Conservation (phyloP, 1,139 yeast species). For the Taiozyma sp. region DNA sequence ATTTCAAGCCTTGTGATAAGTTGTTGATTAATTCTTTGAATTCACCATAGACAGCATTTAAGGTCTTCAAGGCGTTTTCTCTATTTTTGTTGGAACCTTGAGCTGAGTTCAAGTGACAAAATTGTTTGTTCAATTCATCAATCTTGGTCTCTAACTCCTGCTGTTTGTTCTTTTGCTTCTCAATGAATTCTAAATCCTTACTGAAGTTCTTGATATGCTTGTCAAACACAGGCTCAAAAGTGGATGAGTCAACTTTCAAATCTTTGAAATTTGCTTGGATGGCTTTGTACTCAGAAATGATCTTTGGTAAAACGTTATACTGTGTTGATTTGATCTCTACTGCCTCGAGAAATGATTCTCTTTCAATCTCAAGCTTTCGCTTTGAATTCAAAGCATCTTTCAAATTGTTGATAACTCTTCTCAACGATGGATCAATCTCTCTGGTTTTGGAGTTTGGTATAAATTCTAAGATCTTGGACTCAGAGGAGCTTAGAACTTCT, state of each 20-base stretch:
- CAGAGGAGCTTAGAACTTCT: constrained; percentile 40
- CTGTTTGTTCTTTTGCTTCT: constrained; percentile 34
- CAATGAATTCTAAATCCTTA: constrained; percentile 27
- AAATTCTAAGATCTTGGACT: constrained; percentile 35
- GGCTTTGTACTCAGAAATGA: constrained; percentile 42
- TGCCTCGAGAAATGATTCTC: constrained; percentile 38
- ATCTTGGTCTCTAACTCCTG: constrained; percentile 39
- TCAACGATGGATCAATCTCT: constrained; percentile 37
- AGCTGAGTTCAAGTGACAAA: constrained; percentile 21
- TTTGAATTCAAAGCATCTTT: constrained; percentile 34
- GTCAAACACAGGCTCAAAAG: constrained; percentile 34
- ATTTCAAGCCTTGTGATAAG: constrained; percentile 63
- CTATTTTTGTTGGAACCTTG: constrained; percentile 28
- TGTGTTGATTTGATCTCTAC: constrained; percentile 43
- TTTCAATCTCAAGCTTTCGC: constrained; percentile 25
- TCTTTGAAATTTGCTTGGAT: constrained; percentile 29
- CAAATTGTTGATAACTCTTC: constrained; percentile 36
- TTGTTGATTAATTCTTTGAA: constrained; percentile 56
- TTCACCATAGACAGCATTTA: constrained; percentile 51
- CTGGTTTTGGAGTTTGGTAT: constrained; percentile 48
- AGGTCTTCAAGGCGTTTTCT: constrained; percentile 44
- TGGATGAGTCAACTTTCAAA: constrained; percentile 17
- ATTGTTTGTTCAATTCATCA: constrained; percentile 35
- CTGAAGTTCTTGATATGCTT: constrained; percentile 38
- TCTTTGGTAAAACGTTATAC: constrained; percentile 45